Evolutionary conservation across 2,329 filamentous ascomycete species (phyloP).

Genomic region (Diaporthe velutina): DNA sequence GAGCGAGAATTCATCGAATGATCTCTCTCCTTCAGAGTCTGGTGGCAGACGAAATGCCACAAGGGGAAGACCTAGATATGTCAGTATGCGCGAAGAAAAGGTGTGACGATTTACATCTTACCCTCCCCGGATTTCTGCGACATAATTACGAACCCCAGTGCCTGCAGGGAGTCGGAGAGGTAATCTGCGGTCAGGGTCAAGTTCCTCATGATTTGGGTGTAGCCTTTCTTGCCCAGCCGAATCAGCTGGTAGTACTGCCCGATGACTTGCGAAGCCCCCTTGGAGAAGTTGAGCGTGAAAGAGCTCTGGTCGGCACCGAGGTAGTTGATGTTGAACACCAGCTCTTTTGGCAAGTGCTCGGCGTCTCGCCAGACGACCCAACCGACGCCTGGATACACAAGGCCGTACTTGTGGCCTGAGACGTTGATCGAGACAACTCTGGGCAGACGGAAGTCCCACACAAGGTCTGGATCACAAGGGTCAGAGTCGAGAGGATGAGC

Average conservation of each 20-base stretch:
- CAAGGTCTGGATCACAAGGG: slow-evolving; percentile 73
- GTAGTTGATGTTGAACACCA: slow-evolving; percentile 99
- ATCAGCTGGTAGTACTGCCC: slow-evolving; percentile 89
- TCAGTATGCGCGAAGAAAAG: too few species aligned
- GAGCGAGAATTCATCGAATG: slow-evolving; percentile 81
- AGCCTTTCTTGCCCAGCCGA: slow-evolving; percentile 91
- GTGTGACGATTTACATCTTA: too few species aligned
- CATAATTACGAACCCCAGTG: slow-evolving; percentile 89
- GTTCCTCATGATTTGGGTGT: slow-evolving; percentile 94
- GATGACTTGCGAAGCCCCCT: slow-evolving; percentile 88
- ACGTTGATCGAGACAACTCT: slow-evolving; percentile 95
- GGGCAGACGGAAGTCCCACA: slow-evolving; percentile 93
- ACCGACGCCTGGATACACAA: slow-evolving; percentile 83
- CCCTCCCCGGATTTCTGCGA: slow-evolving; percentile 80
- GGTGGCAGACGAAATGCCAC: slow-evolving; percentile 69
- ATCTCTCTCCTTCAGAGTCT: slow-evolving; percentile 69
- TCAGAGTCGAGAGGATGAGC: neutral
- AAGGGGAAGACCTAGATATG: slow-evolving; percentile 88
- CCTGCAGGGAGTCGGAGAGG: slow-evolving; percentile 78
- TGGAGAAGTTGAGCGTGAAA: slow-evolving; percentile 97
- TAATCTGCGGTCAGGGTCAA: slow-evolving; percentile 92
- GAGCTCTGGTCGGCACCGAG: slow-evolving; percentile 94
- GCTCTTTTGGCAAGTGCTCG: slow-evolving; percentile 87
- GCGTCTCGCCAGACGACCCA: slow-evolving; percentile 92
- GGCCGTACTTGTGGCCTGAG: slow-evolving; percentile 82